Conservation (phyloP, 306 rosid genomes). For the Calophaca sinica region DNA sequence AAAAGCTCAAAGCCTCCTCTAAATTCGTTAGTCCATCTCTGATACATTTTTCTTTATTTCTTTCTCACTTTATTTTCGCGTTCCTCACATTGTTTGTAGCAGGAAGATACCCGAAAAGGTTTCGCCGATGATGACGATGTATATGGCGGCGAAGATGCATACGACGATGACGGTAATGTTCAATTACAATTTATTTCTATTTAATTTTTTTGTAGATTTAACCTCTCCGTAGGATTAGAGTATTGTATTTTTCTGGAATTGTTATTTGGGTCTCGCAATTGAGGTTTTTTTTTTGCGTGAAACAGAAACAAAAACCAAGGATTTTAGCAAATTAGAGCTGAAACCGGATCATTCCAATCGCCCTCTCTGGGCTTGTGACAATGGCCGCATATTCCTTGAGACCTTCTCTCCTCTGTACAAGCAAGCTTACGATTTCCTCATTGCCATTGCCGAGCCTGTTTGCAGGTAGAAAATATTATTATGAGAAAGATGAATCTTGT, state of each 20-base stretch:
- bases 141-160: conserved; percentile 66
- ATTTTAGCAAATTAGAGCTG: conserved; percentile 84
- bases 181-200: not conserved
- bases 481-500: not conserved
- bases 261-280: not conserved
- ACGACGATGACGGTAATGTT: conserved; percentile 73
- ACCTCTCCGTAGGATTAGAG: not conserved
- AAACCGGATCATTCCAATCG: conserved; percentile 83
- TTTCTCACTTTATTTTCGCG: not conserved
- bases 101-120: conserved; percentile 65
- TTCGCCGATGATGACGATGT: conserved; percentile 59
- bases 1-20: conserved; percentile 58
- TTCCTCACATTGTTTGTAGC: conserved; percentile 33
- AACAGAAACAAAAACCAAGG: conserved; percentile 66
- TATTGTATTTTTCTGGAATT: not conserved
- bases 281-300: conserved; percentile 50
- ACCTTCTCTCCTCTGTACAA: conserved; percentile 91
- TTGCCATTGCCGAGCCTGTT: conserved; percentile 95
- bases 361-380: conserved; percentile 96
- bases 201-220: not conserved
- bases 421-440: conserved; percentile 95
- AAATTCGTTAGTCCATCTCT: conserved; percentile 55
- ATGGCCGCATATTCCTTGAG: conserved; percentile 94
- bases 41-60: not conserved
- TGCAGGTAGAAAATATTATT: conserved; percentile 68